A percentile compares a stretch with the other conserved stretches of the same genome.
Conservation (phyloP, 805 yeast genomes). For the Yarrowia keelungensis region DNA sequence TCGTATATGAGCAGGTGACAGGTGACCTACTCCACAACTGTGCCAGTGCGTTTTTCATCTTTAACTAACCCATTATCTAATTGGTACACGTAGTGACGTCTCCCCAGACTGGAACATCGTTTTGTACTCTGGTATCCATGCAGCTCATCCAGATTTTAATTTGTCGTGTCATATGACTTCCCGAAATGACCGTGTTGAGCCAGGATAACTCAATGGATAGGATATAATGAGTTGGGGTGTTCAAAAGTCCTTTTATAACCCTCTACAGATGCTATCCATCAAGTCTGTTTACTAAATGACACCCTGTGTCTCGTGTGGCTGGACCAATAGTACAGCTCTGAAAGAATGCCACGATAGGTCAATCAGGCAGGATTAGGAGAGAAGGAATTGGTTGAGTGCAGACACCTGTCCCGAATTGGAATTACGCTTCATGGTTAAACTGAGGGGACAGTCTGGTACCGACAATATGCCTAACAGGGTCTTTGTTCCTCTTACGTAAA, state of each 20-base stretch:
- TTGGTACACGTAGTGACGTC: slow-evolving; percentile 1
- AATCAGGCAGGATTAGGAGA: background rate
- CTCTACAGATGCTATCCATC: background rate
- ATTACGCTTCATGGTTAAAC: background rate
- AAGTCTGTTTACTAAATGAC: background rate
- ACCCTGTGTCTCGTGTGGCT: background rate
- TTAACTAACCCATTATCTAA: background rate
- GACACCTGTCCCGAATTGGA: background rate
- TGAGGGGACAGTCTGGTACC: no score
- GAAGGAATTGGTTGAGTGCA: background rate
- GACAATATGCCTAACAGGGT: no score
- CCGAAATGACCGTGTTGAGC: background rate
- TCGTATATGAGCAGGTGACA: no score
- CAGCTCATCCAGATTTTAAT: background rate
- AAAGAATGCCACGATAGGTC: background rate
- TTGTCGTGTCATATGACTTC: slow-evolving; percentile 3
- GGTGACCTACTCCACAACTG: no score
- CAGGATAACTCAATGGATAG: no score
- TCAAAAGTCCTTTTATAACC: no score
- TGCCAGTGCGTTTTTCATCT: slow-evolving; percentile 14
- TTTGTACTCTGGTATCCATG: background rate
- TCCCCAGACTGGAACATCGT: background rate
- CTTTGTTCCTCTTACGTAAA: no score
- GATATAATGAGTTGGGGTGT: no score
- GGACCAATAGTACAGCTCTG: background rate